A percentile compares a stretch with the other conserved stretches of the same genome.
Evolutionary conservation across 352 stramenopile genomes (phyloP).

Genomic region (Globisporangium nunn): DNA sequence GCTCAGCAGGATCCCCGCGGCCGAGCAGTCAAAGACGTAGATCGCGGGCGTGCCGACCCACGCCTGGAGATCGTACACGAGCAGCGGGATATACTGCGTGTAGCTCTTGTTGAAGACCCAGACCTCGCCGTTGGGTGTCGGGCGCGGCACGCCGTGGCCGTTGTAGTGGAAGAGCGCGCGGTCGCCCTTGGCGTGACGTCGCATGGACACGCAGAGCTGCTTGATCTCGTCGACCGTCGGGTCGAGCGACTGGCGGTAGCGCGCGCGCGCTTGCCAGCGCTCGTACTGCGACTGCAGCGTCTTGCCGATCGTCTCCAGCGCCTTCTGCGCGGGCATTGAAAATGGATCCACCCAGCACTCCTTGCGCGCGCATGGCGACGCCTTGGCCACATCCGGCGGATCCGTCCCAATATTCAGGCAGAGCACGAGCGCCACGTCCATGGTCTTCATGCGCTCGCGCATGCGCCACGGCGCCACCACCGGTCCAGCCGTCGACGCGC

Average conservation of each 20-base stretch:
- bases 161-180: conserved; percentile 99
- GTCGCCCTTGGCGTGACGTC: conserved; percentile 89
- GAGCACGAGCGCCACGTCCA: conserved; percentile 94
- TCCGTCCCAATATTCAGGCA: conserved; percentile 98
- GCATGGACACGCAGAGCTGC: conserved; percentile 89
- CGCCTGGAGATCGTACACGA: conserved; percentile 93
- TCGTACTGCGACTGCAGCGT: conserved; percentile 94
- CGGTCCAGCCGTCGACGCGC: conserved; percentile 1
- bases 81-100: conserved; percentile 99
- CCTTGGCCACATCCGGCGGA: conserved; percentile 95
- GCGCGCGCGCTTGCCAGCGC: conserved; percentile 91
- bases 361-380: conserved; percentile 93
- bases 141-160: conserved; percentile 97
- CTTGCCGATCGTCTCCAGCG: conserved; percentile 94
- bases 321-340: conserved; percentile 90
- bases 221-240: conserved; percentile 96
- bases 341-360: conserved; percentile 99
- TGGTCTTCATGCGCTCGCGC: conserved; percentile 86
- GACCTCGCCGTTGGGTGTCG: conserved; percentile 96
- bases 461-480: conserved; percentile 78
- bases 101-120: conserved; percentile 99
- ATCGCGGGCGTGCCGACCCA: conserved; percentile 93
- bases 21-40: conserved; percentile 98
- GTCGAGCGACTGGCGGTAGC: conserved; percentile 94
- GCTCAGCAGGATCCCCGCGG: conserved; percentile 92